A percentile compares a stretch with the other conserved stretches of the same genome.
phyloP scores from a whole-genome alignment of 1,284 basidiomycete species.

The Puccinia coronata region DNA sequence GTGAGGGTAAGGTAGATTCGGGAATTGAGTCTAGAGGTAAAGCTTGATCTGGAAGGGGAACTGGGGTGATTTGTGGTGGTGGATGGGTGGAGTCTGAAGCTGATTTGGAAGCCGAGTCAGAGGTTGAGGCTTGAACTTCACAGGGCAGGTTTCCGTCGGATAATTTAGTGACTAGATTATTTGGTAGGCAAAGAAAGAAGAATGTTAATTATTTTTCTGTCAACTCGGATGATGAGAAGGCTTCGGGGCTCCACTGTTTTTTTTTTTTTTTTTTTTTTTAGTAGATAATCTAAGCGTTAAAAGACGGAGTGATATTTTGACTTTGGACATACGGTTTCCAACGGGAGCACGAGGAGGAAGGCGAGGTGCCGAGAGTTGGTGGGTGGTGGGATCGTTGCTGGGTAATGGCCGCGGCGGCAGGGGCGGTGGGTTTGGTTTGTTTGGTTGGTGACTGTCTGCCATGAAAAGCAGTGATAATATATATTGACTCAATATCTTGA shows the following conservation, averaged over 20 bases:
- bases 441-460: background rate
- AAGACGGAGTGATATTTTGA: background rate
- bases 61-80: background rate
- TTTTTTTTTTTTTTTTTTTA: too few relatives aligned
- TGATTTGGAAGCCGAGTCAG: background rate
- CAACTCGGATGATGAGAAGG: background rate
- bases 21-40: background rate
- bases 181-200: background rate
- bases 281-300: too few relatives aligned
- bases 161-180: background rate
- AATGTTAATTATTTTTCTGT: background rate
- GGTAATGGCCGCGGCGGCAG: background rate
- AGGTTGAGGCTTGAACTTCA: background rate
- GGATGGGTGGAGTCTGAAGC: background rate
- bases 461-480: background rate
- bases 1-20: background rate
- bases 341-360: background rate
- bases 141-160: background rate
- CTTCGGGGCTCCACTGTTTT: background rate
- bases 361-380: background rate
- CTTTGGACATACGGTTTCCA: background rate
- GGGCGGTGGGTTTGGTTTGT: background rate
- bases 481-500: too few relatives aligned
- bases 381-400: background rate
- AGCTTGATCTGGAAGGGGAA: background rate